Base-by-base conservation (phyloP, 2,329 filamentous ascomycete species). In the Cladosporium sp. region DNA sequence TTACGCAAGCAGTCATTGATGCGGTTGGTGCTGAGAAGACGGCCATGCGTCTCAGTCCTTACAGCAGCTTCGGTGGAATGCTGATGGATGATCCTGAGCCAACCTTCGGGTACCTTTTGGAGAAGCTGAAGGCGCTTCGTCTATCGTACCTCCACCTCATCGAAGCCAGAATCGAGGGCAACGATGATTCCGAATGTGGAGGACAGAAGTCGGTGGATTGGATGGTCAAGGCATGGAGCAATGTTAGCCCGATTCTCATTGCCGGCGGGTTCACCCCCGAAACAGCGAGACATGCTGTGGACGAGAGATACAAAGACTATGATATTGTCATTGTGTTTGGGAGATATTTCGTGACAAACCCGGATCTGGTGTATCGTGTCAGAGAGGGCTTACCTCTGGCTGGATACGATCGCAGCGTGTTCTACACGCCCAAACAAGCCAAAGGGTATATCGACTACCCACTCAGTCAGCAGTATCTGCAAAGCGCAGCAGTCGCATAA, bases 11-110 rank as follows among this genome's bases (percentile, higher is more conserved):
- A 62, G 64, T 85, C 18, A 78, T 80, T 0, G 69, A 76, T 36
- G 76, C 78, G 0, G 74, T 85, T 2, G 84, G 84, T 1, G 73
- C 80, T 25, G 77, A 82, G 2, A 66, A 64, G 23, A 71, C 69
- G 1, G 85, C 82, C 0, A 82, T 90, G n/a, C 83, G 88, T 0
- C 75, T 90, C 2, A 85, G 81, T 1, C 88, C 88, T 0, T 89
- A 82, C 76, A 84, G 81, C 56, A 75, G 76, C 0, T 89, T 86
- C 74, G 85, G 89, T 64, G 83, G 82, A 23, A 88, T 90, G 88
- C 63, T 69, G 28, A 89, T 89, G 86, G 67, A 73, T 0, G 81
- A 91, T 54, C 87, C 88, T 0, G 70, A 85, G 6, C 84, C 86
- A 0, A 87, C 90, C 65, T 91, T 89, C 69, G 76, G 76, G 0